Base-by-base conservation (phyloP, 441 rosid genomes). In the Adansonia madagascariensis region DNA sequence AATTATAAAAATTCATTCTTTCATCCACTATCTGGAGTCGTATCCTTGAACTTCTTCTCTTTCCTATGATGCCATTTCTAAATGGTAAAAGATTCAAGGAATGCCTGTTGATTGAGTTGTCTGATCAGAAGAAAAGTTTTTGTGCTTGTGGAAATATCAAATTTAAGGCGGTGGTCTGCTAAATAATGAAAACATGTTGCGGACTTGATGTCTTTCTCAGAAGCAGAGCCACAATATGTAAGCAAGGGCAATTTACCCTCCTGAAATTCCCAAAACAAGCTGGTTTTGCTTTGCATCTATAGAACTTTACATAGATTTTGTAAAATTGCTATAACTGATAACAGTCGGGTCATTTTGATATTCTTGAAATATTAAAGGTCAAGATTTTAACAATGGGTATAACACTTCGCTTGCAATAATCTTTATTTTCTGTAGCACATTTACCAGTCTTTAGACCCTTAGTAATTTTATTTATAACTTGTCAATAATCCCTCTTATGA, bases 161-260 rank as follows among this genome's bases (percentile, higher is more conserved):
- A 63, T 70, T 31, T 52, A 50, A 31, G n/a, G 56, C 3, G 9
- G 61, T 70, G 46, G 46, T 52, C 74, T 70, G 74, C 41, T 10
- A 70, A 52, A 49, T 50, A 50, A 50, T 50, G 74, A 70, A 35
- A 35, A 50, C 59, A 70, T 14, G 8, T 24, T 27, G 44, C 74
- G 27, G 74, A 70, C 74, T 27, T 52, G 15, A 39, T n/a, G 74
- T 52, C 43, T 70, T 60, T 70, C 74, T 70, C 61, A 27, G 59
- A 22, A 70, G 74, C 60, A 70, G 44, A 27, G 44, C 60, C 61
- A 27, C 74, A 70, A 52, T 70, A 70, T 70, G 14, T 27, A 50
- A 31, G 15, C 44, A 52, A 52, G 60, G 74, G 46, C 60, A 27
- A 39, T 50, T 27, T 20, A 70, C 59, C 24, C 24, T 50, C 22